Percentiles rank a stretch among this genome's conserved stretches.
Conservation (phyloP, 345 rosid species). For the Euclidium syriacum region DNA sequence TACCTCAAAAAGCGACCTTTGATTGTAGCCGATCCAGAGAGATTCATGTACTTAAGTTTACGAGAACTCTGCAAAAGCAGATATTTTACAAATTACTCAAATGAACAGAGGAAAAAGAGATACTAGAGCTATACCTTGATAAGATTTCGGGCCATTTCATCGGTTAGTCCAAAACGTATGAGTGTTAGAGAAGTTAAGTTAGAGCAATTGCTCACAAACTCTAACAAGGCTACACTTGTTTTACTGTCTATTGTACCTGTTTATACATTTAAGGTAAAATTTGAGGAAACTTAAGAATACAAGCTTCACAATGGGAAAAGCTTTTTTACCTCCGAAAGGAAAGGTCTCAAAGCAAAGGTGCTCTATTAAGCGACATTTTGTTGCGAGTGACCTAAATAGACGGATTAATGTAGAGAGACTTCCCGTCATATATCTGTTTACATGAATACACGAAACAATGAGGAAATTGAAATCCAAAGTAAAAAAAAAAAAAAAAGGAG, state of each 20-base stretch:
- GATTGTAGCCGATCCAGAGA: slow-evolving; percentile 61
- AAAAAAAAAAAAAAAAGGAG: background rate
- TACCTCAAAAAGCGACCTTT: slow-evolving; percentile 82
- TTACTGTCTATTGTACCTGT: slow-evolving; percentile 72
- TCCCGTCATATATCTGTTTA: slow-evolving; percentile 58
- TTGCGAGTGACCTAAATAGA: slow-evolving; percentile 57
- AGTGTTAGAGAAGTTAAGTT: slow-evolving; percentile 68
- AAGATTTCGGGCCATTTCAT: slow-evolving; percentile 52
- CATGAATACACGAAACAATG: background rate
- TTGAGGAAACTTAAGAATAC: slow-evolving; percentile 2
- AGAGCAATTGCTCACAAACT: slow-evolving; percentile 66
- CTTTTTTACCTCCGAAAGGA: slow-evolving; percentile 45
- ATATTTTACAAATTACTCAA: background rate
- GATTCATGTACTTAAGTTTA: slow-evolving; percentile 63
- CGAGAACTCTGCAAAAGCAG: slow-evolving; percentile 50
- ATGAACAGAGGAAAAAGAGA: background rate
- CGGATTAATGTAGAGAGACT: no score
- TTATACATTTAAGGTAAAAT: slow-evolving; percentile 30
- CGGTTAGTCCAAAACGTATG: slow-evolving; percentile 75
- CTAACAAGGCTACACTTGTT: slow-evolving; percentile 59
- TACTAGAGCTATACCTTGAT: slow-evolving; percentile 46
- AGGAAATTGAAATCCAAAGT: no score
- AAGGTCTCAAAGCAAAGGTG: slow-evolving; percentile 66
- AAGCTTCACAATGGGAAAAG: slow-evolving; percentile 16
- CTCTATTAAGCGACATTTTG: slow-evolving; percentile 59